Conservation (phyloP, 2,329 filamentous ascomycete species). For the Aspergillus cejpii region DNA sequence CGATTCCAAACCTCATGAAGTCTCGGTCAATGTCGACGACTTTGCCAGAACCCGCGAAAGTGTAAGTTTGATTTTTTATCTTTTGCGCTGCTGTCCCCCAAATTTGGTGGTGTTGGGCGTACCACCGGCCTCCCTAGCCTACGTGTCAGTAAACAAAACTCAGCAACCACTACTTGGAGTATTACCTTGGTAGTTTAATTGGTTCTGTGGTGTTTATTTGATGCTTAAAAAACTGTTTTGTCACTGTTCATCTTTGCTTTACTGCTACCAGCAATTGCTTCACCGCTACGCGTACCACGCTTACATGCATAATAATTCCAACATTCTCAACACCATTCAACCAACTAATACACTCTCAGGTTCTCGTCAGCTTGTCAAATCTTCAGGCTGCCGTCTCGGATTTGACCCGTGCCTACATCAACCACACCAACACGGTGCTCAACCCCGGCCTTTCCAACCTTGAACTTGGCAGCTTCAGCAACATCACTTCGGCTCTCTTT, state of each 20-base stretch:
- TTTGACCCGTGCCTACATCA: slow-evolving; percentile 75
- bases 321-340: slow-evolving; percentile 1
- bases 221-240: too few relatives aligned
- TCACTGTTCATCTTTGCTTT: too few relatives aligned
- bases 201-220: too few relatives aligned
- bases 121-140: not conserved
- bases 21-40: slow-evolving; percentile 57
- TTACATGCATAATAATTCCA: too few relatives aligned
- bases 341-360: slow-evolving; percentile 46
- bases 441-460: slow-evolving; percentile 52
- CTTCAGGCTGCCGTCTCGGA: slow-evolving; percentile 73
- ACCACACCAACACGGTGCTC: slow-evolving; percentile 78
- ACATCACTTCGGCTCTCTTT: slow-evolving; percentile 39
- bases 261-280: too few relatives aligned
- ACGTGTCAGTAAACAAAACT: slow-evolving; percentile 14
- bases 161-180: not conserved
- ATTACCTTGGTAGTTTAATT: not conserved
- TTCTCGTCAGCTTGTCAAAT: slow-evolving; percentile 68
- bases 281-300: too few relatives aligned
- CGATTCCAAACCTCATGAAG: slow-evolving; percentile 32
- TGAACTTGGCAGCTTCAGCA: slow-evolving; percentile 44
- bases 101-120: slow-evolving; percentile 3
- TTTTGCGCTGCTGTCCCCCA: slow-evolving; percentile 4
- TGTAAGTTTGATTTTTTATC: slow-evolving; percentile 51
- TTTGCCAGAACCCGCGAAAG: slow-evolving; percentile 75